Base-by-base conservation (phyloP, 768 basidiomycete species). In the Lactifluus pinguis region DNA sequence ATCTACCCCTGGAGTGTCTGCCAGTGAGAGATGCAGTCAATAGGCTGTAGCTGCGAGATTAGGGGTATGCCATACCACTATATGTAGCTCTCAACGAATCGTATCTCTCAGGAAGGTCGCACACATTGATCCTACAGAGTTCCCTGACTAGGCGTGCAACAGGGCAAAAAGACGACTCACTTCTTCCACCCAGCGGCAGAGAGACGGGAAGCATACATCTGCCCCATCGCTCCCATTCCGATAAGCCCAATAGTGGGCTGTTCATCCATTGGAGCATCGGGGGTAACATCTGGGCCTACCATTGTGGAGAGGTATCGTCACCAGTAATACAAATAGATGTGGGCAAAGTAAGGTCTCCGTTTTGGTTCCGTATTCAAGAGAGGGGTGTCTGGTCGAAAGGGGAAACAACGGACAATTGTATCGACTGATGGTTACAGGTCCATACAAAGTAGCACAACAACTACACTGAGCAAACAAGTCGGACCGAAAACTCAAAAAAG, bases 151-250 rank as follows among this genome's bases (percentile, higher is more conserved):
- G 19, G 13, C 2, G 4, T 17, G 15, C 13, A 25, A 17, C 4
- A 21, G 8, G 14, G 36, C 25, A 17, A 11, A n/a, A 55, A 29
- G 49, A 36, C 55, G 51, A 56, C 78, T 61, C 63, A 93, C 95
- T 84, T 88, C 72, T 85, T 82, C 86, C 92, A 93, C 2, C 95
- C 94, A 10, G 86, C 93, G 6, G 77, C 76, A 11, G 85, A 81
- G 29, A 99, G 77, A n/a, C 76, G 71, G 17, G 78, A 80, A 0
- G 93, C 92, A 71, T 98, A 98, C 93, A 98, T 92, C 69, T 76
- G 78, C 2, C 95, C 95, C 95, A 98, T 98, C 53, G 89, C 90
- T 0, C 95, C 95, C 94, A 98, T 97, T 2, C 95, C 95, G 63
- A 97, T 97, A 54, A 97, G 76, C 2, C 95, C 95, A 42, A 98